phyloP scores from a whole-genome alignment of 495 filamentous ascomycete species.

The Hyaloscypha bicolor region DNA sequence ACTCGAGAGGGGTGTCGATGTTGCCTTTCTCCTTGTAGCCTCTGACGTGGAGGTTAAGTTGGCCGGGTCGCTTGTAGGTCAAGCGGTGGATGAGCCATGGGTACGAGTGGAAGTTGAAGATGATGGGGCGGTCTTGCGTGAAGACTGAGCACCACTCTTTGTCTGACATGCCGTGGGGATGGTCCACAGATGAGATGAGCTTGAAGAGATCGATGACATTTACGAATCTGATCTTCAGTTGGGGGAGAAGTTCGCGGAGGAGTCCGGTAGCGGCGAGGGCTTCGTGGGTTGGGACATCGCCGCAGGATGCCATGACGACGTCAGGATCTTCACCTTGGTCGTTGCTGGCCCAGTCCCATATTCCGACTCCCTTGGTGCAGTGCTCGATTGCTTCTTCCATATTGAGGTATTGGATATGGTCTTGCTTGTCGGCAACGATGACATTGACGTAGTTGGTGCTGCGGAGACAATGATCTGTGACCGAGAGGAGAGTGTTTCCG shows the following conservation, averaged over 20 bases:
- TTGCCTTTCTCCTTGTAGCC: constrained; percentile 79
- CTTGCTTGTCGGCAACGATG: constrained; percentile 74
- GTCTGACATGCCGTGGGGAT: constrained; percentile 68
- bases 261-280: constrained; percentile 68
- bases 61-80: constrained; percentile 67
- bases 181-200: constrained; percentile 62
- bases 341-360: constrained; percentile 60
- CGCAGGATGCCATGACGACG: constrained; percentile 69
- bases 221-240: constrained; percentile 71
- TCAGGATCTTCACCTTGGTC: constrained; percentile 66
- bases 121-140: constrained; percentile 65
- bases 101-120: constrained; percentile 82
- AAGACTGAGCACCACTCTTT: constrained; percentile 64
- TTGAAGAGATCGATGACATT: constrained; percentile 79
- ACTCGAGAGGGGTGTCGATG: constrained; percentile 73
- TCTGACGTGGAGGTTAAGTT: constrained; percentile 64
- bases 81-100: constrained; percentile 75
- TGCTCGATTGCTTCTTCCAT: constrained; percentile 69
- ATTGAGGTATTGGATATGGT: constrained; percentile 69
- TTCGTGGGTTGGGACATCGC: constrained; percentile 71
- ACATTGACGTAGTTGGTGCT: constrained; percentile 77
- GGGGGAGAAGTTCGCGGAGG: constrained; percentile 62
- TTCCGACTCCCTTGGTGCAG: constrained; percentile 68
- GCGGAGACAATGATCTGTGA: constrained; percentile 69
- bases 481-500: constrained; percentile 69